These are phyloP conservation scores for Yarrowia bubula DNA, from an alignment of 805 yeast species.

Conservation along the genomic window DNA sequence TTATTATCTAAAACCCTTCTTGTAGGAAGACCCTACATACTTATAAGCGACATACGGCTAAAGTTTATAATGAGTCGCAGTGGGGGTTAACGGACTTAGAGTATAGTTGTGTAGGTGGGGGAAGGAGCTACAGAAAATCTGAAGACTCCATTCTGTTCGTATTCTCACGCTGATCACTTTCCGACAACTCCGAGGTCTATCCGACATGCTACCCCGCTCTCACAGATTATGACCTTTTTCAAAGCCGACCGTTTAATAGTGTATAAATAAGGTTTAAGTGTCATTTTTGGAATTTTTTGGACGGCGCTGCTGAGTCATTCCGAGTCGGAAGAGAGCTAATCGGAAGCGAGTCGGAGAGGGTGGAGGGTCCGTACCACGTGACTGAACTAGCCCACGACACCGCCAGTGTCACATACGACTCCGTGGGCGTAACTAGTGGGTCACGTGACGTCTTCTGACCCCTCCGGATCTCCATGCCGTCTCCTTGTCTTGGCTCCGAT, in stretches of 20 bases:
- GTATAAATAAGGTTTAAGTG: no score
- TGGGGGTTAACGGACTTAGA: neutral
- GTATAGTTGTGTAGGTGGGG: neutral
- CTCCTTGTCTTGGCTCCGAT: neutral
- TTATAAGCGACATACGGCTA: conserved; percentile 14
- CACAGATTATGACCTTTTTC: no score
- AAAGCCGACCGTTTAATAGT: no score
- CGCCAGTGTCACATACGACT: no score
- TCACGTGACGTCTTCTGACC: neutral
- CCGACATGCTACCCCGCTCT: no score
- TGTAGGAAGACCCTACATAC: conserved; percentile 10
- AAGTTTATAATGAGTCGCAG: neutral
- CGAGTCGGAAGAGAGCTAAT: neutral
- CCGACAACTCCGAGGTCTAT: no score
- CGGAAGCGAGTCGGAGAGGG: conserved; percentile 6
- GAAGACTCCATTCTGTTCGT: no score
- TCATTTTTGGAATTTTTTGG: neutral
- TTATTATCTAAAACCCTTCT: neutral
- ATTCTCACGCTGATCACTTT: no score
- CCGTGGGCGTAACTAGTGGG: neutral
- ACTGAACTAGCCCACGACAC: no score
- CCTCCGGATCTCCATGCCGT: conserved; percentile 6
- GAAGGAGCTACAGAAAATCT: neutral
- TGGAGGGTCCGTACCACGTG: neutral
- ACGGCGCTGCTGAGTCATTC: conserved; percentile 12